phyloP scores from a whole-genome alignment of 768 basidiomycete genomes.

The Phylloporus scabripes region DNA sequence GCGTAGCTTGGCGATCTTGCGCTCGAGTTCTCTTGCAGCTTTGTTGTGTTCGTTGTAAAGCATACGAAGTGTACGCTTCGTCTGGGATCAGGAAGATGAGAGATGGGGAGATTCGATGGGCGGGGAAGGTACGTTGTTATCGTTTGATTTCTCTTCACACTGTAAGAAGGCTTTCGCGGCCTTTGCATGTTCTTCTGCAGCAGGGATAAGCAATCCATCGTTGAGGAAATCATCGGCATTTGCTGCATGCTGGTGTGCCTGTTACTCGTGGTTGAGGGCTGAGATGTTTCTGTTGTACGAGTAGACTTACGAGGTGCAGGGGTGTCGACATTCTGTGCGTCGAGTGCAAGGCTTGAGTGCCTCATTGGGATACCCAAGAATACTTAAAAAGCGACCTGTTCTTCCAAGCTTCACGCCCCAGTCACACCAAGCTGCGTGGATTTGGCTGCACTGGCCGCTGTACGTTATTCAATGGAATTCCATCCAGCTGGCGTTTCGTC shows the following conservation, averaged over 20 bases:
- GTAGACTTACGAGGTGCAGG: conserved; percentile 43
- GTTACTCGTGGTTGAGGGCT: conserved; percentile 9
- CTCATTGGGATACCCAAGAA: not conserved
- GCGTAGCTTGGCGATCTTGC: conserved; percentile 63
- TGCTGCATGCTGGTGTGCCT: conserved; percentile 81
- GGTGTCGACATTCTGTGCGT: conserved; percentile 32
- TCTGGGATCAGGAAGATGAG: conserved; percentile 37
- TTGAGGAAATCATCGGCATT: conserved; percentile 69
- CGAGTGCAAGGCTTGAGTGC: not conserved
- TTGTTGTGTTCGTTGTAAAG: conserved; percentile 71
- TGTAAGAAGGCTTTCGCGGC: conserved; percentile 72
- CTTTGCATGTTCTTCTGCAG: conserved; percentile 67
- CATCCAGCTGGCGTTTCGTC: not conserved
- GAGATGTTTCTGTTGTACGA: not conserved
- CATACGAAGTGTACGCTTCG: conserved; percentile 72
- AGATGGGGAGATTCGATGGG: not conserved
- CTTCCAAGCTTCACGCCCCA: not conserved
- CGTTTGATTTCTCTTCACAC: conserved; percentile 66
- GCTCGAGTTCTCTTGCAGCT: conserved; percentile 63
- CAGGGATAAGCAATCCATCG: conserved; percentile 64
- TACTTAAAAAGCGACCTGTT: not conserved
- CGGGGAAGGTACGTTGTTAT: conserved; percentile 52
- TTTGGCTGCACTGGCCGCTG: not conserved
- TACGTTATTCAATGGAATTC: too few species aligned
- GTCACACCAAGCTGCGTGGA: not conserved